Evolutionary conservation across 2,329 filamentous ascomycete genomes (phyloP).

Genomic region (Epichloe typhina): DNA sequence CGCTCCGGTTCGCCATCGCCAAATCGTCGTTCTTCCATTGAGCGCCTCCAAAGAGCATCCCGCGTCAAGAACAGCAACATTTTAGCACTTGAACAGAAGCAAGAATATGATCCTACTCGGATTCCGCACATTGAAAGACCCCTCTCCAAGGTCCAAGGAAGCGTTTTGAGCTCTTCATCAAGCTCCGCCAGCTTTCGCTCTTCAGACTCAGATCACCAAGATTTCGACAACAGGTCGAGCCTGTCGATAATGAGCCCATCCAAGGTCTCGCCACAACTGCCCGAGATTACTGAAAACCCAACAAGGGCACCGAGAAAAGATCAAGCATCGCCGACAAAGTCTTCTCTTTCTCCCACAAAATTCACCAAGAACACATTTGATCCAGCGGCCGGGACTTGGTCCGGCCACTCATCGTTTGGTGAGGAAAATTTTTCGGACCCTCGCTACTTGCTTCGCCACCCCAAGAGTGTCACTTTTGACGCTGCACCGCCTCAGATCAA

Average conservation of each 20-base stretch:
- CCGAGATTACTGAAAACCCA: constrained; percentile 11
- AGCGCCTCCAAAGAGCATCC: constrained; percentile 87
- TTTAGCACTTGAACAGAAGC: constrained; percentile 81
- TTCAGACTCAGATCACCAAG: constrained; percentile 29
- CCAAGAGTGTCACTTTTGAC: constrained; percentile 96
- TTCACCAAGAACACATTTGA: constrained; percentile 60
- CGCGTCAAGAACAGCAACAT: constrained; percentile 98
- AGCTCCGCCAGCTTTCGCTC: constrained; percentile 40
- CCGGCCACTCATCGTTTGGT: constrained; percentile 47
- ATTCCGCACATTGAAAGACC: constrained; percentile 71
- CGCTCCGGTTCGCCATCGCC: constrained; percentile 53
- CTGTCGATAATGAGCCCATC: constrained; percentile 19
- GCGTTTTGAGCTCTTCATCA: constrained; percentile 50
- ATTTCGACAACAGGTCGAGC: constrained; percentile 34
- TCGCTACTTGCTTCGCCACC: constrained; percentile 62
- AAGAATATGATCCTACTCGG: constrained; percentile 78
- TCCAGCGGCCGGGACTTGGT: constrained; percentile 54
- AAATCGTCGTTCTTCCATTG: constrained; percentile 77
- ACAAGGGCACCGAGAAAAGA: constrained; percentile 50
- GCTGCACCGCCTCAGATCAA: constrained; percentile 86
- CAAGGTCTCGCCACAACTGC: constrained; percentile 9
- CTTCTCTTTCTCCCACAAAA: constrained; percentile 60
- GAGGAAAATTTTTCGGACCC: constrained; percentile 50
- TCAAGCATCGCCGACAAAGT: constrained; percentile 72
- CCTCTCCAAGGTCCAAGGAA: constrained; percentile 64